Conservation (phyloP, 768 basidiomycete species). For the Podaxis sp. region DNA sequence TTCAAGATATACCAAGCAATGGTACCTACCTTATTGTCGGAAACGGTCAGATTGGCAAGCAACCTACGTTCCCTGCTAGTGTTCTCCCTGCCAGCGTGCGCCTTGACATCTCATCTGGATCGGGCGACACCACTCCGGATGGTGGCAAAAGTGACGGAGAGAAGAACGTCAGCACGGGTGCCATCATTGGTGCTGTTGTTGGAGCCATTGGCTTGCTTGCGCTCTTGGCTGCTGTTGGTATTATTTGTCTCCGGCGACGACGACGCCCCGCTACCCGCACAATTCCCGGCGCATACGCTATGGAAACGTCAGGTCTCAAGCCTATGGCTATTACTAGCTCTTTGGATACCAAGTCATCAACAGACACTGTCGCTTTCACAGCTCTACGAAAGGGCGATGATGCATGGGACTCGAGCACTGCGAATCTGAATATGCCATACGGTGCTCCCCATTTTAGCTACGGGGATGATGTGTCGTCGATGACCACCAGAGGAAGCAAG, state of each 20-base stretch:
- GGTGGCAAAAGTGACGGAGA: not conserved
- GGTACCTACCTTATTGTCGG: conserved; percentile 76
- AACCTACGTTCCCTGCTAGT: conserved; percentile 37
- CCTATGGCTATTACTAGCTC: too few relatives aligned
- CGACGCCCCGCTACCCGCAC: not conserved
- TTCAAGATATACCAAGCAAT: conserved; percentile 73
- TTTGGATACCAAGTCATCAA: too few relatives aligned
- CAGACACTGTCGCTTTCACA: too few relatives aligned
- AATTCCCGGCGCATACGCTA: too few relatives aligned
- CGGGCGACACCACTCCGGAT: not conserved
- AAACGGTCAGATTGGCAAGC: conserved; percentile 63
- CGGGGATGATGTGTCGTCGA: too few relatives aligned
- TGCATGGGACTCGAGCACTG: too few relatives aligned
- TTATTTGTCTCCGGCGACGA: conserved; percentile 9
- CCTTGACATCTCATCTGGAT: not conserved
- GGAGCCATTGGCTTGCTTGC: conserved; percentile 11
- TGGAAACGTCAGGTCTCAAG: too few relatives aligned
- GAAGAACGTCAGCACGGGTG: not conserved
- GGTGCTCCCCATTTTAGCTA: too few relatives aligned
- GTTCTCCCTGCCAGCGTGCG: conserved; percentile 28
- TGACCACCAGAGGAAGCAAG: too few relatives aligned
- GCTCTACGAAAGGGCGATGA: too few relatives aligned
- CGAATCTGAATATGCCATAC: too few relatives aligned
- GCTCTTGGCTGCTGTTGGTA: conserved; percentile 2
- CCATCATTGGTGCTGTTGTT: conserved; percentile 7